Evolutionary conservation across 1,139 yeast genomes (phyloP).

Genomic region (Suzukiozyma palmioleophila): DNA sequence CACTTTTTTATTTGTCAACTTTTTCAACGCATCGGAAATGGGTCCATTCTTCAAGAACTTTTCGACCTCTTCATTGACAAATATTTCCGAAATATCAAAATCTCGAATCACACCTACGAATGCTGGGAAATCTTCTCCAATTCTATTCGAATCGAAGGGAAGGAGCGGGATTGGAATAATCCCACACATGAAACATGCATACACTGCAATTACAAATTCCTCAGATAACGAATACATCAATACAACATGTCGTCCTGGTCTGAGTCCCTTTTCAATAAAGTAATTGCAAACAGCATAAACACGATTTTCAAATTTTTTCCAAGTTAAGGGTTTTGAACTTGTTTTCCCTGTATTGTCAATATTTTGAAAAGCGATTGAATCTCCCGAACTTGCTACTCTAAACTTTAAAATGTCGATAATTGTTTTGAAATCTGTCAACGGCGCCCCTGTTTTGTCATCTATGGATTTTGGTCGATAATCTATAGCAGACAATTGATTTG

Average conservation of each 20-base stretch:
- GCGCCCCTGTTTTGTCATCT: conserved; percentile 75
- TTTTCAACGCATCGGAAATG: conserved; percentile 60
- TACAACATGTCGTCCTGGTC: conserved; percentile 68
- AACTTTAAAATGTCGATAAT: conserved; percentile 75
- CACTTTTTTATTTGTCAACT: conserved; percentile 38
- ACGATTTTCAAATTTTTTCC: conserved; percentile 80
- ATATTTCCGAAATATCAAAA: conserved; percentile 64
- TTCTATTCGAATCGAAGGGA: conserved; percentile 65
- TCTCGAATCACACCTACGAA: conserved; percentile 64
- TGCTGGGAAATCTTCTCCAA: conserved; percentile 73
- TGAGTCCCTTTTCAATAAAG: conserved; percentile 45
- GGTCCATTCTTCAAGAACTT: conserved; percentile 65
- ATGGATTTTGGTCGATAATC: conserved; percentile 69
- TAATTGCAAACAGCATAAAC: conserved; percentile 70
- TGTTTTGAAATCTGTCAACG: conserved; percentile 66
- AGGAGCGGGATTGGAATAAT: conserved; percentile 76
- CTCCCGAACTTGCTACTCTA: conserved; percentile 71
- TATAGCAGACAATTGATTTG: conserved; percentile 64
- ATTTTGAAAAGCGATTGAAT: conserved; percentile 75
- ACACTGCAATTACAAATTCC: conserved; percentile 77
- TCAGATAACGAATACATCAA: conserved; percentile 86
- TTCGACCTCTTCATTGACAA: conserved; percentile 79
- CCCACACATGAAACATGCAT: conserved; percentile 84
- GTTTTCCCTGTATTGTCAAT: conserved; percentile 52
- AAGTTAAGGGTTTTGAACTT: conserved; percentile 56